Evolutionary conservation across 2,329 filamentous ascomycete species (phyloP).

Genomic region (Hypoxylon sp.): DNA sequence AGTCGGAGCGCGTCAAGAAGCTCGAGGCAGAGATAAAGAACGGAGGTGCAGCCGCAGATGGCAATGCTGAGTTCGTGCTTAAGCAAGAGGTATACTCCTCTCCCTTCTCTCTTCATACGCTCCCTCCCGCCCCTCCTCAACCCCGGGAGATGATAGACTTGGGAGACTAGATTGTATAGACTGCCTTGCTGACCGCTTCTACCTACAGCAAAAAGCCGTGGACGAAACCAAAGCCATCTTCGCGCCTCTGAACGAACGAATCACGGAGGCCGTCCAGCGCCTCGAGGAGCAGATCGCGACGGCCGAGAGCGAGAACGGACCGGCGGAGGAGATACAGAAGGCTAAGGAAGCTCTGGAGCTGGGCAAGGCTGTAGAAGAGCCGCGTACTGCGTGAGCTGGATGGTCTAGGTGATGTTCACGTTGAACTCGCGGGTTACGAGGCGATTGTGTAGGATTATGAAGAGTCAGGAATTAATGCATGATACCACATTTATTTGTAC

Average conservation of each 20-base stretch:
- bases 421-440: neutral
- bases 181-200: neutral
- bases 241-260: slow-evolving; percentile 76
- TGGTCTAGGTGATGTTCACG: neutral
- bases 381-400: slow-evolving; percentile 38
- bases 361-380: slow-evolving; percentile 59
- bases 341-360: slow-evolving; percentile 67
- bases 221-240: slow-evolving; percentile 91
- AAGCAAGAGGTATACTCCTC: slow-evolving; percentile 80
- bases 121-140: neutral
- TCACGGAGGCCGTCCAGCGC: slow-evolving; percentile 77
- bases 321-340: slow-evolving; percentile 65
- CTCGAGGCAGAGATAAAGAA: slow-evolving; percentile 71
- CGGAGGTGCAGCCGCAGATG: slow-evolving; percentile 68
- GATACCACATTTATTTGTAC: slow-evolving; percentile 31
- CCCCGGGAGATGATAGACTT: neutral
- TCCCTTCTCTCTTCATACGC: slow-evolving; percentile 1
- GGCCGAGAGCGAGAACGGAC: slow-evolving; percentile 62
- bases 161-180: neutral
- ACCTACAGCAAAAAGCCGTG: slow-evolving; percentile 77
- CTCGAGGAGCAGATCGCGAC: slow-evolving; percentile 82
- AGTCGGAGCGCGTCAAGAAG: slow-evolving; percentile 78
- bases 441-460: slow-evolving; percentile 25
- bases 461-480: slow-evolving; percentile 36
- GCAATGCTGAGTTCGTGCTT: slow-evolving; percentile 82